These are phyloP conservation scores for Allomyces macrogynus DNA, from an alignment of 192 early-diverging fungal species.

Conservation along the genomic window DNA sequence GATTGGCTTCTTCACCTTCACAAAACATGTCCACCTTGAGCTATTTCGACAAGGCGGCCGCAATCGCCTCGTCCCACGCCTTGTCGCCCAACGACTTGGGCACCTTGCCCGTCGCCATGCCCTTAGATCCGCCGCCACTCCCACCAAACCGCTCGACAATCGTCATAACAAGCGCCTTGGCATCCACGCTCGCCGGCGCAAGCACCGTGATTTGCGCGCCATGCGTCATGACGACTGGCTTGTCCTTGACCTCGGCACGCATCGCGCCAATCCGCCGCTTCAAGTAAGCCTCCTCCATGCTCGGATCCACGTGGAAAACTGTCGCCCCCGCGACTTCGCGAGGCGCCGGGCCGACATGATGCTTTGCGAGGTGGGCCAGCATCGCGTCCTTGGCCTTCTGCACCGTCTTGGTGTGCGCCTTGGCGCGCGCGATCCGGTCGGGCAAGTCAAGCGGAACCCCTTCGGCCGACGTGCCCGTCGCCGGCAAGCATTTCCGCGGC, in stretches of 20 bases:
- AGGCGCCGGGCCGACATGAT: neutral
- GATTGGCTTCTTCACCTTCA: too few species aligned
- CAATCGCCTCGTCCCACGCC: too few species aligned
- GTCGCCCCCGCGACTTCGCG: neutral
- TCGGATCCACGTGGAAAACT: neutral
- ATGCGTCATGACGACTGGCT: neutral
- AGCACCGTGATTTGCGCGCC: neutral
- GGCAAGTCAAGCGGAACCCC: neutral
- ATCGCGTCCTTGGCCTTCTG: neutral
- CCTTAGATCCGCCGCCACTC: neutral
- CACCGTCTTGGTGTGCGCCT: neutral
- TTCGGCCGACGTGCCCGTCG: neutral
- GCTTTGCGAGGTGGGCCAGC: neutral
- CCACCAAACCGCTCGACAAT: neutral
- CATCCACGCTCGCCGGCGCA: neutral
- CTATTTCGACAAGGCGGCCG: too few species aligned
- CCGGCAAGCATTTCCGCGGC: neutral
- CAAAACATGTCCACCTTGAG: too few species aligned
- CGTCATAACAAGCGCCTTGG: neutral
- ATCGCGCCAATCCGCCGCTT: neutral
- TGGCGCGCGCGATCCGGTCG: neutral
- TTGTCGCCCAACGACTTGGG: too few species aligned
- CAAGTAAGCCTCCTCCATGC: neutral
- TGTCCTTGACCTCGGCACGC: neutral
- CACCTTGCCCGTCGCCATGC: neutral